A percentile compares a stretch with the other conserved stretches of the same genome.
Conservation (phyloP, 495 filamentous ascomycete species). For the Chaetomium fimeti region DNA sequence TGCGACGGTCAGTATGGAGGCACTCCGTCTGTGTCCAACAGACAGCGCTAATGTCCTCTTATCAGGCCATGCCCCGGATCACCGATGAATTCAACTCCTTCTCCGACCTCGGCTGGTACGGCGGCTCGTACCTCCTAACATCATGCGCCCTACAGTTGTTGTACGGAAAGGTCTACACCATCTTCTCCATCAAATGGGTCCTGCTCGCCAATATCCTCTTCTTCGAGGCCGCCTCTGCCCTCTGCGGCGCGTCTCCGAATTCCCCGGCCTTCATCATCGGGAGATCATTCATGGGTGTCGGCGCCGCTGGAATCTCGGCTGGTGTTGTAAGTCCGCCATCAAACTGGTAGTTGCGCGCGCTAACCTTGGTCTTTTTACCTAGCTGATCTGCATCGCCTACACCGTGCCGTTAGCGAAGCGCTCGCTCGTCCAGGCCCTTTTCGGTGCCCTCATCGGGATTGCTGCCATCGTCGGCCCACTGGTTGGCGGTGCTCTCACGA, state of each 20-base stretch:
- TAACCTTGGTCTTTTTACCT: too few species aligned
- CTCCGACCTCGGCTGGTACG: constrained; percentile 59
- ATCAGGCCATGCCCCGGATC: constrained; percentile 49
- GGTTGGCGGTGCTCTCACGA: constrained; percentile 53
- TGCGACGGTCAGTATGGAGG: constrained; percentile 27
- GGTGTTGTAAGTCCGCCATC: constrained; percentile 28
- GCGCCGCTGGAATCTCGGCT: constrained; percentile 41
- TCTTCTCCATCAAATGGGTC: constrained; percentile 44
- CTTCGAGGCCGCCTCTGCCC: constrained; percentile 53
- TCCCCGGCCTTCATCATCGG: constrained; percentile 56
- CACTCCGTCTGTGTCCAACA: too few species aligned
- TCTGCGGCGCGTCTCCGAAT: constrained; percentile 57
- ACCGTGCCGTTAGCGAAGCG: too few species aligned
- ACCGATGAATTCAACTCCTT: constrained; percentile 49
- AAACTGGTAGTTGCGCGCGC: too few species aligned
- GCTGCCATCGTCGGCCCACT: constrained; percentile 67
- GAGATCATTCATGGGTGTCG: constrained; percentile 54
- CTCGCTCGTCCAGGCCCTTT: too few species aligned
- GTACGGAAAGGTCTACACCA: constrained; percentile 53
- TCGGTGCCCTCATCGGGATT: constrained; percentile 34
- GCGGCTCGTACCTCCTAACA: constrained; percentile 51
- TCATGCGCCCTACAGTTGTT: constrained; percentile 46
- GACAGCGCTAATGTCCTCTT: too few species aligned
- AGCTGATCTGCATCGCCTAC: too few species aligned
- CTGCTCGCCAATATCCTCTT: constrained; percentile 45